Percentiles rank a stretch among this genome's conserved stretches.
Conservation (phyloP, 108 stramenopile genomes). For the Pseudonitzschia multiseries region DNA sequence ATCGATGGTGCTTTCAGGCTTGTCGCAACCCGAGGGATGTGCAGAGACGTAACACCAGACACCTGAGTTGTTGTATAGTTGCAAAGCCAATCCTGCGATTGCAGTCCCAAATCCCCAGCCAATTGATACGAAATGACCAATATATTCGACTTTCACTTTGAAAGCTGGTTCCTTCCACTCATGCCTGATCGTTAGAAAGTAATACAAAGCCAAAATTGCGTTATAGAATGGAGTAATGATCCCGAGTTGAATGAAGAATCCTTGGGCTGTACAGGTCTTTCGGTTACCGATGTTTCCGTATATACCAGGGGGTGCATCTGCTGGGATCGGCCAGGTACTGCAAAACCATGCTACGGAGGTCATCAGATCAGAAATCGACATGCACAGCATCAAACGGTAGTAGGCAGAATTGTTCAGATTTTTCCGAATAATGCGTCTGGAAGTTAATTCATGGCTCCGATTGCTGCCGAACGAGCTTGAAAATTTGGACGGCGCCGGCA, state of each 20-base stretch:
- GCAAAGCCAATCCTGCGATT: slow-evolving; percentile 32
- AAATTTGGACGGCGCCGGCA: not conserved
- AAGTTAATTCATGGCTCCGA: not conserved
- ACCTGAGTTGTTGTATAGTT: slow-evolving; percentile 42
- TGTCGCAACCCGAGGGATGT: slow-evolving; percentile 35
- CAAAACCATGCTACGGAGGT: not conserved
- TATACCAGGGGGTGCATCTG: slow-evolving; percentile 6
- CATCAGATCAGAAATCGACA: slow-evolving; percentile 24
- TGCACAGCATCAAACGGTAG: slow-evolving; percentile 33
- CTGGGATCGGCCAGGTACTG: slow-evolving; percentile 18
- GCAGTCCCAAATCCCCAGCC: slow-evolving; percentile 32
- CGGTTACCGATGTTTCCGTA: slow-evolving; percentile 30
- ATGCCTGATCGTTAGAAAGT: slow-evolving; percentile 42
- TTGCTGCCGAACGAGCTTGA: not conserved
- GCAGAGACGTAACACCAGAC: slow-evolving; percentile 59
- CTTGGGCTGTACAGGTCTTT: slow-evolving; percentile 42
- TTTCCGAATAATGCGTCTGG: not conserved
- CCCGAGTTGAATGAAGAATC: slow-evolving; percentile 45
- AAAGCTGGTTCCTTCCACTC: slow-evolving; percentile 35
- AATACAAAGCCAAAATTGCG: slow-evolving; percentile 35
- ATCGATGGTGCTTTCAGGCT: slow-evolving; percentile 1
- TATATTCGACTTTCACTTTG: slow-evolving; percentile 28
- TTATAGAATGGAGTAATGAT: slow-evolving; percentile 24
- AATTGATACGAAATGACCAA: slow-evolving; percentile 25
- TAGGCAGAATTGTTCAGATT: slow-evolving; percentile 16